Conservation (phyloP, 345 rosid genomes). For the Streptanthus diversifolius region DNA sequence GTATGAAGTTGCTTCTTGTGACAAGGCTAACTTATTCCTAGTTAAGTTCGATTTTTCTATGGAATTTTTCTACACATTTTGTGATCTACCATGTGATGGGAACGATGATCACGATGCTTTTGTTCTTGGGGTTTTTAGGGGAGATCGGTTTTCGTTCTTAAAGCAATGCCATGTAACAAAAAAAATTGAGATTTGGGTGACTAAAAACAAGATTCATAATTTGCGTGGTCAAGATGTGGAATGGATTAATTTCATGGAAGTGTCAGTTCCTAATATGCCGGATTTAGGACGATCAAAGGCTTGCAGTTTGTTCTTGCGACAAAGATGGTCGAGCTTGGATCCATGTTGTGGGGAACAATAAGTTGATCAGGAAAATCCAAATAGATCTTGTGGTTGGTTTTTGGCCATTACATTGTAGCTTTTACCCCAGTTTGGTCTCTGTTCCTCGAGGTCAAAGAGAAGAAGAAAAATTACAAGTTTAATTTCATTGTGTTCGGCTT, state of each 20-base stretch:
- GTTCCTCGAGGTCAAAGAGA: neutral
- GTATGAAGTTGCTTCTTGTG: neutral
- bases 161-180: neutral
- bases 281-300: neutral
- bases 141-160: neutral
- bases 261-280: neutral
- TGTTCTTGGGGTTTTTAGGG: neutral
- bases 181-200: constrained; percentile 3
- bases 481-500: neutral
- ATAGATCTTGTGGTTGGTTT: neutral
- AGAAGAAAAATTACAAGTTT: neutral
- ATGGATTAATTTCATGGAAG: neutral
- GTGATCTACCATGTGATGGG: neutral
- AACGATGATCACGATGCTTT: neutral
- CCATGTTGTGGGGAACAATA: neutral
- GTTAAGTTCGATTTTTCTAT: neutral
- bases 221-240: neutral
- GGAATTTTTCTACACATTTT: neutral
- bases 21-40: neutral
- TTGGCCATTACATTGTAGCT: neutral
- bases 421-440: neutral
- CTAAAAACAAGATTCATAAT: neutral
- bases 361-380: neutral
- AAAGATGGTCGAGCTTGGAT: neutral
- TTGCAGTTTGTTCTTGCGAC: neutral